Evolutionary conservation across 2,329 filamentous ascomycete species (phyloP), one percentile per base, ranked within the genome.

Genomic region (Lecanosticta acicola): DNA sequence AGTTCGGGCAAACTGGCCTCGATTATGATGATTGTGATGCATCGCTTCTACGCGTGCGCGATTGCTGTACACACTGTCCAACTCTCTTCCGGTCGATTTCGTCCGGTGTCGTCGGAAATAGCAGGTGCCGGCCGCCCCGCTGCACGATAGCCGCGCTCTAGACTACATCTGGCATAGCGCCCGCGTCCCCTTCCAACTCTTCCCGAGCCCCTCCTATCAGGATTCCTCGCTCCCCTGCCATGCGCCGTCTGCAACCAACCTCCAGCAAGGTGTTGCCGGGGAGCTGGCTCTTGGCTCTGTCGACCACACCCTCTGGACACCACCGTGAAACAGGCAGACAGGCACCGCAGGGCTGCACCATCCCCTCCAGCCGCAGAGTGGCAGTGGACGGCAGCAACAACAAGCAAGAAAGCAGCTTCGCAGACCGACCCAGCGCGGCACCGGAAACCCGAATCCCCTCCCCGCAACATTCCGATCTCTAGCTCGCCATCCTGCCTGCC

Each of bases 381-480:
- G n/a, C n/a, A n/a, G n/a, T n/a, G n/a, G n/a, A n/a, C n/a, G n/a
- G n/a, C n/a, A n/a, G n/a, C n/a, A n/a, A n/a, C n/a, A n/a, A n/a
- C n/a, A n/a, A n/a, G n/a, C n/a, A n/a, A n/a, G n/a, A n/a, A n/a
- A n/a, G n/a, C n/a, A n/a, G n/a, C n/a, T n/a, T n/a, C n/a, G n/a
- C 40, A 35, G 26, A 18, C 29, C 18, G 29, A 10, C 18, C 24
- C 5, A 29, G 11, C 24, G 24, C 24, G 24, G 11, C 11, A 7
- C 24, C 24, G 11, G 24, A 11, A 29, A 29, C 24, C 24, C 14
- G 21, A 41, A 21, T 32, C 32, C 5, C 13, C 32, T 29, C 19
- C 37, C 49, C 49, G 49, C 46, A 46, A 43, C 46, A 52, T 52
- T 39, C n/a, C n/a, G n/a, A n/a, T n/a, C 43, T 41, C 49, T 52